phyloP scores from a whole-genome alignment of 208 protist genomes.

The Balamuthia mandrillaris region DNA sequence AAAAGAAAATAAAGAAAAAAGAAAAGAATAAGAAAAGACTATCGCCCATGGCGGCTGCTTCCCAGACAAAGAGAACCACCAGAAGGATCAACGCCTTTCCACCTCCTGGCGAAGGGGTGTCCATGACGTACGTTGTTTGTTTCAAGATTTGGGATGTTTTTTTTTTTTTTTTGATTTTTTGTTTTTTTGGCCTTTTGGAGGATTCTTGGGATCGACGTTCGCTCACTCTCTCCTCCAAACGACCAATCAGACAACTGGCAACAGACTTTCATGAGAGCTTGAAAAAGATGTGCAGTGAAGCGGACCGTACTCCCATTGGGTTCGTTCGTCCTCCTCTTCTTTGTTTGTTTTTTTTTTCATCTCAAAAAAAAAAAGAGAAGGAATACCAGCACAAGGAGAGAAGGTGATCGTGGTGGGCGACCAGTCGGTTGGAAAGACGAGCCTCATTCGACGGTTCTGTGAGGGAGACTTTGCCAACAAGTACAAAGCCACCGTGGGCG shows the following conservation, averaged over 20 bases:
- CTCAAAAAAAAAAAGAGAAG: background rate
- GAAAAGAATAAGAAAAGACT: no score
- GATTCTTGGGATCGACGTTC: no score
- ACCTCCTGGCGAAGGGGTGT: background rate
- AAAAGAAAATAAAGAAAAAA: no score
- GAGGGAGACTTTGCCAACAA: background rate
- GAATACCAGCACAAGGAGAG: background rate
- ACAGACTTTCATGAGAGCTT: background rate
- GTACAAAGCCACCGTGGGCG: background rate
- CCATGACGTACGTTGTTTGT: background rate
- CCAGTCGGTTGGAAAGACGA: background rate
- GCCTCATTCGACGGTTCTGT: background rate
- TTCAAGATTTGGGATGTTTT: background rate
- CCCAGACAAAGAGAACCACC: no score
- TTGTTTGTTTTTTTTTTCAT: no score
- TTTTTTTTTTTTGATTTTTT: background rate
- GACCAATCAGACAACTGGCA: background rate
- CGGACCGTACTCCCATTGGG: background rate
- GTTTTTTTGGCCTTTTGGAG: no score
- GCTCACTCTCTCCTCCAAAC: no score
- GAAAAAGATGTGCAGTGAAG: background rate
- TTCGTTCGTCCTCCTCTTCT: background rate
- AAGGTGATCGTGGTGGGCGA: conserved; percentile 4
- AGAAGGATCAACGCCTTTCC: background rate
- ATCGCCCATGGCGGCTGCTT: no score